Conservation (phyloP, 495 filamentous ascomycete genomes). For the Annulohypoxylon maeteangense region DNA sequence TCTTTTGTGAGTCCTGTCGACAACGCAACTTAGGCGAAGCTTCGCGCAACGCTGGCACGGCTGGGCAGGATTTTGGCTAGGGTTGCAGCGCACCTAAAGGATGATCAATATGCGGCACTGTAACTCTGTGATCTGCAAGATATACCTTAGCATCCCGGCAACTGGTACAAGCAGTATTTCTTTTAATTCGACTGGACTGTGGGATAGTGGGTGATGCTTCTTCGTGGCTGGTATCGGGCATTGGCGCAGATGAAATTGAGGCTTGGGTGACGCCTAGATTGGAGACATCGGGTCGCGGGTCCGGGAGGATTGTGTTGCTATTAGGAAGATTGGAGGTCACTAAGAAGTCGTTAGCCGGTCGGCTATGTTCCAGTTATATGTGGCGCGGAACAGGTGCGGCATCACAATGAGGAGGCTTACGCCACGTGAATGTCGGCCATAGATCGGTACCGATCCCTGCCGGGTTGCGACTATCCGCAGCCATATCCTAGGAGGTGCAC, state of each 20-base stretch:
- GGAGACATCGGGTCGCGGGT: slow-evolving; percentile 7
- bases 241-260: slow-evolving; percentile 22
- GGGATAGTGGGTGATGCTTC: slow-evolving; percentile 32
- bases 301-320: slow-evolving; percentile 21
- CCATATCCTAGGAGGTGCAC: too few relatives aligned
- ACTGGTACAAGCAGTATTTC: slow-evolving; percentile 56
- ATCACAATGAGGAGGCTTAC: slow-evolving; percentile 24
- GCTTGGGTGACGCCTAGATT: slow-evolving; percentile 10
- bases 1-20: slow-evolving; percentile 59
- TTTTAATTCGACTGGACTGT: slow-evolving; percentile 50
- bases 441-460: slow-evolving; percentile 39
- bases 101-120: not conserved
- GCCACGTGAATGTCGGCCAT: slow-evolving; percentile 27
- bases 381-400: not conserved
- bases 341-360: slow-evolving; percentile 31
- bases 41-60: slow-evolving; percentile 58
- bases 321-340: not conserved
- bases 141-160: slow-evolving; percentile 58
- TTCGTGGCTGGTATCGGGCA: slow-evolving; percentile 43
- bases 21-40: slow-evolving; percentile 56
- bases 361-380: slow-evolving; percentile 21
- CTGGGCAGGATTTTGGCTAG: slow-evolving; percentile 51
- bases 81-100: slow-evolving; percentile 58
- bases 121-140: slow-evolving; percentile 1
- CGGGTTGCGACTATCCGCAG: not conserved